phyloP scores from a whole-genome alignment of 2,329 filamentous ascomycete genomes.

The Diplocarpon mali region DNA sequence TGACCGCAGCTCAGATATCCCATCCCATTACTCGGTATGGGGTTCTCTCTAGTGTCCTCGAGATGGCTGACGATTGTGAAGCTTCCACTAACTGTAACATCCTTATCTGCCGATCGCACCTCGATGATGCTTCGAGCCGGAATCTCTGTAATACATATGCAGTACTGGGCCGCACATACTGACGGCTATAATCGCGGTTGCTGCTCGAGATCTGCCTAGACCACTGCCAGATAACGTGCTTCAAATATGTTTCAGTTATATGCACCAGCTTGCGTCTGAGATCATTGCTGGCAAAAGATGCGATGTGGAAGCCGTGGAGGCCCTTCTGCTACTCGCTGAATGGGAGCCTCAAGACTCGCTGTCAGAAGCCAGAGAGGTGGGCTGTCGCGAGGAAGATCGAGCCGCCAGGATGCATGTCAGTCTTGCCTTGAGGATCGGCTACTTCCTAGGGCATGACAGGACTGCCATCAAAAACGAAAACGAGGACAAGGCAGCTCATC shows the following conservation, averaged over 20 bases:
- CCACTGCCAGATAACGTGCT: conserved; percentile 44
- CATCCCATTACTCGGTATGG: conserved; percentile 7
- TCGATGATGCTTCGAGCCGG: conserved; percentile 45
- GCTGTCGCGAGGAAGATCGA: conserved; percentile 60
- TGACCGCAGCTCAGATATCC: conserved; percentile 8
- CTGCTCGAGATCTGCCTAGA: conserved; percentile 56
- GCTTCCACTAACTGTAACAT: conserved; percentile 55
- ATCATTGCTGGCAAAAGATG: conserved; percentile 55
- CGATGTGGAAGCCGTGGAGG: conserved; percentile 59
- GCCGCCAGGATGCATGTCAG: conserved; percentile 69
- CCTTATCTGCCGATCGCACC: conserved; percentile 58
- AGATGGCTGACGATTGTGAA: conserved; percentile 32
- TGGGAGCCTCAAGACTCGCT: conserved; percentile 37
- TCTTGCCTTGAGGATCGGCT: conserved; percentile 55
- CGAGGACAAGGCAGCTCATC: conserved; percentile 44
- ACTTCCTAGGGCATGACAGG: conserved; percentile 58
- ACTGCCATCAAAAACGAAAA: conserved; percentile 52
- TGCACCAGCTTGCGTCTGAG: conserved; percentile 55
- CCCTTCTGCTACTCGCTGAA: conserved; percentile 55
- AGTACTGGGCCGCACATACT: conserved; percentile 52
- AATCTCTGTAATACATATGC: conserved; percentile 42
- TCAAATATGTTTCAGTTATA: conserved; percentile 52
- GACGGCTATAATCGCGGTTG: conserved; percentile 57
- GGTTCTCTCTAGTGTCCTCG: not conserved
- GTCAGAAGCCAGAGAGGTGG: conserved; percentile 41